Percentiles rank a stretch among this genome's conserved stretches.
These are phyloP conservation scores for Tephrocybe rancida DNA, from an alignment of 768 basidiomycete species.

Conservation along the genomic window DNA sequence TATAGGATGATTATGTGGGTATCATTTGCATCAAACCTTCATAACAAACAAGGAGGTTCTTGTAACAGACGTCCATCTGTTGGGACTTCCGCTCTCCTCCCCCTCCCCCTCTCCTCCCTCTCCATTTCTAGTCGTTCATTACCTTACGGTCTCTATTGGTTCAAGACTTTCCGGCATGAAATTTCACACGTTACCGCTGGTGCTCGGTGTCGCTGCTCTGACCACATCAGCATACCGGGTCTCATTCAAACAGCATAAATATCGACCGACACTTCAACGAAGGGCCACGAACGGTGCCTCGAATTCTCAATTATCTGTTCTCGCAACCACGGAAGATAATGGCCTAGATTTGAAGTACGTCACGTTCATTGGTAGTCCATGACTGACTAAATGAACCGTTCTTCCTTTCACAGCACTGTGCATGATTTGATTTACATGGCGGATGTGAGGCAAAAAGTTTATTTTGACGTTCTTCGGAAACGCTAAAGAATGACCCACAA, in stretches of 20 bases:
- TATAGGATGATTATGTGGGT: background rate
- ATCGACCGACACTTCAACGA: slow-evolving; percentile 30
- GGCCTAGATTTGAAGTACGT: slow-evolving; percentile 50
- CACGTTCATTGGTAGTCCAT: background rate
- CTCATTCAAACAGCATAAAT: slow-evolving; percentile 49
- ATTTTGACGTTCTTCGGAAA: background rate
- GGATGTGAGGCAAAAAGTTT: slow-evolving; percentile 52
- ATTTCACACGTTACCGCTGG: slow-evolving; percentile 33
- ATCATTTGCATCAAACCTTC: slow-evolving; percentile 13
- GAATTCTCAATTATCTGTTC: slow-evolving; percentile 36
- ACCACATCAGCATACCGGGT: slow-evolving; percentile 46
- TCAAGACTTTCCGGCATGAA: slow-evolving; percentile 38
- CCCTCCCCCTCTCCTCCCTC: slow-evolving; percentile 18
- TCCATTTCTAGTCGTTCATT: slow-evolving; percentile 18
- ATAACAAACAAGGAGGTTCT: slow-evolving; percentile 21
- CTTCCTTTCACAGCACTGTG: slow-evolving; percentile 50
- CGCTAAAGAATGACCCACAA: slow-evolving; percentile 9
- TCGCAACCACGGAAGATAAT: slow-evolving; percentile 29
- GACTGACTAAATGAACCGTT: background rate
- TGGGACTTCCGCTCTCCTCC: slow-evolving; percentile 11
- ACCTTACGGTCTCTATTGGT: slow-evolving; percentile 17
- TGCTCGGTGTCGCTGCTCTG: slow-evolving; percentile 36
- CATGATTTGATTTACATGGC: slow-evolving; percentile 81
- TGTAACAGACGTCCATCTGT: slow-evolving; percentile 11
- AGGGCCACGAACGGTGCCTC: slow-evolving; percentile 35